Evolutionary conservation across 805 yeast species (phyloP).

Genomic region (Myxozyma vanderwaltii): DNA sequence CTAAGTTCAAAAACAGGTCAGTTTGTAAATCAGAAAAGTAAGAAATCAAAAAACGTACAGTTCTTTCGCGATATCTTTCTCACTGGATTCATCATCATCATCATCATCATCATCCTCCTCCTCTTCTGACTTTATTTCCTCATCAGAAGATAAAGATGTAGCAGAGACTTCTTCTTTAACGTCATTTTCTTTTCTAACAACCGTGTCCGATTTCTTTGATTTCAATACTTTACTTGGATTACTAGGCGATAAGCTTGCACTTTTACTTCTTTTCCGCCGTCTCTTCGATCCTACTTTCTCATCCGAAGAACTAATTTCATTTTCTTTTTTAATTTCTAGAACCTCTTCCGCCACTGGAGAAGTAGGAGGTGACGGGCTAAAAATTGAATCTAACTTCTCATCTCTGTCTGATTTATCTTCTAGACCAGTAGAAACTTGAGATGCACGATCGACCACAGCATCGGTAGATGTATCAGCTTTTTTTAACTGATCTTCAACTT

Average conservation of each 20-base stretch:
- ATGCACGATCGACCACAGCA: background rate
- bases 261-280: background rate
- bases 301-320: background rate
- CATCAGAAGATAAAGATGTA: background rate
- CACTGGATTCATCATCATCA: constrained; percentile 3
- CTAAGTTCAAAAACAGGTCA: background rate
- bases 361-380: constrained; percentile 1
- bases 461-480: background rate
- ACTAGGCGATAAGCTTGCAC: background rate
- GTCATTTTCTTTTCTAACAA: background rate
- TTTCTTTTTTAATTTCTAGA: background rate
- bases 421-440: background rate
- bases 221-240: background rate
- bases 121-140: background rate
- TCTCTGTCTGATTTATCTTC: background rate
- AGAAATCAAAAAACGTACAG: constrained; percentile 2
- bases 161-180: background rate
- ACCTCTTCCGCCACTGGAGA: background rate
- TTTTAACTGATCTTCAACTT: background rate
- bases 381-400: background rate
- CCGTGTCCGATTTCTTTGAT: background rate
- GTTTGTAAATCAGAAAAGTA: background rate
- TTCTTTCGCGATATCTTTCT: constrained; percentile 18
- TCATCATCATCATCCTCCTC: background rate
- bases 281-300: background rate